Base-by-base conservation (phyloP, 1,284 basidiomycete species). In the Ceratobasidium sp. region DNA sequence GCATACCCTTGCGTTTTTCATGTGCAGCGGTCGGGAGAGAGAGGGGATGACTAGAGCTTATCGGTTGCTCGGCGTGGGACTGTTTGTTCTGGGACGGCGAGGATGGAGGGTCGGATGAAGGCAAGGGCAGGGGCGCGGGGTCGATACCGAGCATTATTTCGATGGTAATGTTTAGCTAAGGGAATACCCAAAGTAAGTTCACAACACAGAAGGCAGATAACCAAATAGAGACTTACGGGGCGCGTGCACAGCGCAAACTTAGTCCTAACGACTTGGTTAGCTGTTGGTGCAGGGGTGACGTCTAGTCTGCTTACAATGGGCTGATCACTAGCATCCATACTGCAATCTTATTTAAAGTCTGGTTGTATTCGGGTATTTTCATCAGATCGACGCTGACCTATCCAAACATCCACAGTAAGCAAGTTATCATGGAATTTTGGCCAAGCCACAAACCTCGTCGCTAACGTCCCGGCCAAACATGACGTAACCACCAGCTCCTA, bases 261-360 rank as follows among this genome's bases (percentile, higher is more conserved):
- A 1, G 94, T 89, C 72, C 90, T 92, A 74, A 60, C 26, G 21
- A 53, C 10, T 18, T 3, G 14, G 50, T 53, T 5, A 58, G 65
- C 71, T 16, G 34, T 79, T 75, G 64, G 75, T 62, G 55, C 58
- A 41, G n/a, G n/a, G 36, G 8, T n/a, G 9, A 30, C 39, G 45
- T 9, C 2, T 21, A 30, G 16, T 21, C 1, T 3, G 83, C 89
- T 80, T 78, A 92, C 85, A 96, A 78, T 18, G 94, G 93, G 75
- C 90, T 92, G 72, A 97, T 82, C 28, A 96, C 94, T 46, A 98
- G 89, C 83, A 96, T 89, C 92, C 94, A 96, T 55, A 97, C 85
- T 4, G 91, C 91, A 28, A 93, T 76, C 59, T 88, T 82, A 79
- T 97, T 98, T 14, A 98, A 82, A 3, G 82, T 77, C 1, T 84